These are phyloP conservation scores for Pachysandra terminalis DNA, from an alignment of 164 flowering plant species.

Conservation along the genomic window DNA sequence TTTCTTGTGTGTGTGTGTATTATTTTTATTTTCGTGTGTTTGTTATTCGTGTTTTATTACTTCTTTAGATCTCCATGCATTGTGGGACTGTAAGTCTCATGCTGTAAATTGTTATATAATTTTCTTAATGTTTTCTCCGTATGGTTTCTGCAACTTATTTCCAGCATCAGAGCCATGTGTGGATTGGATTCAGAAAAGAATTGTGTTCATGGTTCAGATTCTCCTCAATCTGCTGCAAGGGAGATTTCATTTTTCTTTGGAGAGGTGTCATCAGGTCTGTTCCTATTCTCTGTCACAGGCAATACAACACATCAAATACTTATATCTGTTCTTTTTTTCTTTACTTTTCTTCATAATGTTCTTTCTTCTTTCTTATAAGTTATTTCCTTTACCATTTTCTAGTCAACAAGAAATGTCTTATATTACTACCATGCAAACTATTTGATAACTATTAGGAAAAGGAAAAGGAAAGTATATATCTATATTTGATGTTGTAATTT, in stretches of 20 bases:
- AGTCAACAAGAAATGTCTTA: too few species aligned
- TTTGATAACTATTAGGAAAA: neutral
- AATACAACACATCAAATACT: neutral
- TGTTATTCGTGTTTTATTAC: too few species aligned
- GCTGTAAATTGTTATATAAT: neutral
- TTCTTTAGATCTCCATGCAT: neutral
- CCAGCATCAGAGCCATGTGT: slow-evolving; percentile 87
- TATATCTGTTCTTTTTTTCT: neutral
- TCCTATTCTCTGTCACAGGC: slow-evolving; percentile 8
- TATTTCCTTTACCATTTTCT: neutral
- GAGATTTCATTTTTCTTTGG: slow-evolving; percentile 79
- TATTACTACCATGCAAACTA: too few species aligned
- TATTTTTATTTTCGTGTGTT: too few species aligned
- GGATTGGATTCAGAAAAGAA: slow-evolving; percentile 59
- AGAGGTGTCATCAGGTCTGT: slow-evolving; percentile 37
- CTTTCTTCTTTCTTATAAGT: neutral
- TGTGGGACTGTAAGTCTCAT: neutral
- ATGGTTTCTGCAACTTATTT: slow-evolving; percentile 5
- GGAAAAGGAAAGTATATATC: neutral
- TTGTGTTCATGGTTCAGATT: slow-evolving; percentile 96
- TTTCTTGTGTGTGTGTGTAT: too few species aligned
- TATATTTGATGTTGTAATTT: neutral
- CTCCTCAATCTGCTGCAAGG: slow-evolving; percentile 64
- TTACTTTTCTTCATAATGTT: neutral
- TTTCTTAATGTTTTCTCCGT: neutral